phyloP scores from a whole-genome alignment of 2,329 filamentous ascomycete species.

The Nigrograna mackinnonii region DNA sequence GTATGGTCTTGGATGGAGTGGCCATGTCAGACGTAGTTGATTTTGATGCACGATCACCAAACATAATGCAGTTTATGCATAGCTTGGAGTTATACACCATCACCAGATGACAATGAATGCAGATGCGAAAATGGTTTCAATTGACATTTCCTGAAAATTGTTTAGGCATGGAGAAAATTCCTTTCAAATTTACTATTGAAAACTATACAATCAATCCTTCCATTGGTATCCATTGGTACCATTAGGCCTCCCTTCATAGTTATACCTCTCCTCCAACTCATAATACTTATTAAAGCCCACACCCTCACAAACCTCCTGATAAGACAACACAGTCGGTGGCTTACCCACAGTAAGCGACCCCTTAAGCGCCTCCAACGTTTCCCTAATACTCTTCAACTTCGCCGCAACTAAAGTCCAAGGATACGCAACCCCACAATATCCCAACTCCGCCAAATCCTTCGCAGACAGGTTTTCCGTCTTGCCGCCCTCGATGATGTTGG shows the following conservation, averaged over 20 bases:
- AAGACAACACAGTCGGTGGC: conserved; percentile 49
- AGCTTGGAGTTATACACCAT: too few relatives aligned
- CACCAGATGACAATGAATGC: too few relatives aligned
- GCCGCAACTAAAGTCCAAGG: conserved; percentile 51
- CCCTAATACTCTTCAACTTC: conserved; percentile 45
- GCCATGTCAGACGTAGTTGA: too few relatives aligned
- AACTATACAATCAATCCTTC: not conserved
- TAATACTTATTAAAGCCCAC: conserved; percentile 47
- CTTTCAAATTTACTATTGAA: not conserved
- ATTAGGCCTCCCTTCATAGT: not conserved
- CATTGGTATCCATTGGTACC: not conserved
- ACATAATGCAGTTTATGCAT: too few relatives aligned
- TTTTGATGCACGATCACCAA: too few relatives aligned
- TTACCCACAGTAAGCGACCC: conserved; percentile 45
- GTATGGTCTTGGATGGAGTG: too few relatives aligned
- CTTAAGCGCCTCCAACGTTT: conserved; percentile 46
- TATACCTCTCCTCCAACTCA: not conserved
- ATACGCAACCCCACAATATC: conserved; percentile 48
- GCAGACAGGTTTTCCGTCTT: conserved; percentile 47
- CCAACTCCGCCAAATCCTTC: conserved; percentile 43
- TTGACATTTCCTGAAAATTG: too few relatives aligned
- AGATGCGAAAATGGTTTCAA: too few relatives aligned
- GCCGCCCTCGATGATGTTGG: conserved; percentile 42
- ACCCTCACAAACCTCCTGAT: conserved; percentile 45
- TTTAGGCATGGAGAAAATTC: too few relatives aligned